Percentiles rank a stretch among this genome's conserved stretches.
Evolutionary conservation across 1,284 basidiomycete species (phyloP).

Genomic region (Sanghuangporus sanghuang): DNA sequence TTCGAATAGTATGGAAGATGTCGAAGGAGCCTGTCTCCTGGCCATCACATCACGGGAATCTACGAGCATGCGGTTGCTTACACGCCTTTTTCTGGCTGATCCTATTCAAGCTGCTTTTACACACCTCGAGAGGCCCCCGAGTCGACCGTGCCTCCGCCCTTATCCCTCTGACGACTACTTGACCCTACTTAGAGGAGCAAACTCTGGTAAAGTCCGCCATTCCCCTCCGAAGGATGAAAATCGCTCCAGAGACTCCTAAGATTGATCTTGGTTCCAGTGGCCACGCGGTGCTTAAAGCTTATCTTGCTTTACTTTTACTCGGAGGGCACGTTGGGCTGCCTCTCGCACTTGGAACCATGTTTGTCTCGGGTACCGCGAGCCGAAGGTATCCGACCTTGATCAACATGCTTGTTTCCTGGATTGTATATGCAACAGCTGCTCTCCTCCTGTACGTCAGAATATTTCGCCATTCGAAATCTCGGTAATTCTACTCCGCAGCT

Average conservation of each 20-base stretch:
- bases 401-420: constrained; percentile 10
- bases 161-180: not conserved
- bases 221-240: not conserved
- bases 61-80: not conserved
- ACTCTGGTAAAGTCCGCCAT: not conserved
- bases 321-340: constrained; percentile 16
- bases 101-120: not conserved
- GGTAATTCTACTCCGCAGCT: not conserved
- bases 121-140: not conserved
- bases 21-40: not conserved
- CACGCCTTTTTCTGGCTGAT: not conserved
- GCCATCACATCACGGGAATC: not conserved
- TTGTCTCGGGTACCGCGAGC: not conserved
- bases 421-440: constrained; percentile 8
- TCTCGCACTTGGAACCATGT: constrained; percentile 6
- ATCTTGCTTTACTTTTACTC: constrained; percentile 1
- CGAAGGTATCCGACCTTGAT: constrained; percentile 12
- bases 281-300: constrained; percentile 4
- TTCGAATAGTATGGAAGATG: not conserved
- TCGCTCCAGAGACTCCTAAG: not conserved
- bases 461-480: not conserved
- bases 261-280: constrained; percentile 10
- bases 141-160: not conserved
- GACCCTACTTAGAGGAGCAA: not conserved
- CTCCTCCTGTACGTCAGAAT: constrained; percentile 9